Evolutionary conservation across 2,329 filamentous ascomycete genomes (phyloP).

Genomic region (Gnomoniopsis sp.): DNA sequence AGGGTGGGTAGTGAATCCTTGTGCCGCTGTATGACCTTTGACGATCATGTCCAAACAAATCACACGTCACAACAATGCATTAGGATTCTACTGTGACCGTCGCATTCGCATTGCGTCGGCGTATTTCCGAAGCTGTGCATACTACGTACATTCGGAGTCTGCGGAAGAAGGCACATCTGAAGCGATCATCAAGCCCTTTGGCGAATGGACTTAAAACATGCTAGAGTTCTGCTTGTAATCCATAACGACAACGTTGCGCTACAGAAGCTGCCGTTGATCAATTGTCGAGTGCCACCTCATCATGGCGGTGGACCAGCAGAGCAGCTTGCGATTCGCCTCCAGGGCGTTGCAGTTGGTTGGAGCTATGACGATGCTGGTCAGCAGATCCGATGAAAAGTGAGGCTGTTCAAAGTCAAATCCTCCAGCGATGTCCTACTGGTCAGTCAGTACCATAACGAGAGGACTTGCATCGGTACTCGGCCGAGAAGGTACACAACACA

Average conservation of each 20-base stretch:
- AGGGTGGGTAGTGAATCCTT: too few relatives aligned
- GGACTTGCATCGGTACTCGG: conserved; percentile 7
- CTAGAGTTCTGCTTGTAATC: background rate
- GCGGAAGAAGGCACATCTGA: background rate
- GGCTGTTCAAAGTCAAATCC: conserved; percentile 5
- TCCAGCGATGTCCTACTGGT: background rate
- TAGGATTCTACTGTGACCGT: background rate
- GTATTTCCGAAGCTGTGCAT: background rate
- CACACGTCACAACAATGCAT: background rate
- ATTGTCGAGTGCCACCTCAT: background rate
- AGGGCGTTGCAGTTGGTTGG: background rate
- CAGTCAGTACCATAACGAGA: background rate
- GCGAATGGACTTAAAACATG: background rate
- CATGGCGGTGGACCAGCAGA: background rate
- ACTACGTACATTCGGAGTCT: background rate
- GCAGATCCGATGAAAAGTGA: conserved; percentile 14
- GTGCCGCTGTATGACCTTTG: background rate
- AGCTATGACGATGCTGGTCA: conserved; percentile 13
- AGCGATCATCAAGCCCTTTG: conserved; percentile 1
- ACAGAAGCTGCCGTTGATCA: background rate
- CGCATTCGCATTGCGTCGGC: background rate
- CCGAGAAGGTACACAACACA: background rate
- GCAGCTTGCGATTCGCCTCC: background rate
- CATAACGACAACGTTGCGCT: background rate
- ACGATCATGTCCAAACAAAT: background rate